Conservation (phyloP, 371 early-diverging fungal species). For the Actinomortierella wolfii region DNA sequence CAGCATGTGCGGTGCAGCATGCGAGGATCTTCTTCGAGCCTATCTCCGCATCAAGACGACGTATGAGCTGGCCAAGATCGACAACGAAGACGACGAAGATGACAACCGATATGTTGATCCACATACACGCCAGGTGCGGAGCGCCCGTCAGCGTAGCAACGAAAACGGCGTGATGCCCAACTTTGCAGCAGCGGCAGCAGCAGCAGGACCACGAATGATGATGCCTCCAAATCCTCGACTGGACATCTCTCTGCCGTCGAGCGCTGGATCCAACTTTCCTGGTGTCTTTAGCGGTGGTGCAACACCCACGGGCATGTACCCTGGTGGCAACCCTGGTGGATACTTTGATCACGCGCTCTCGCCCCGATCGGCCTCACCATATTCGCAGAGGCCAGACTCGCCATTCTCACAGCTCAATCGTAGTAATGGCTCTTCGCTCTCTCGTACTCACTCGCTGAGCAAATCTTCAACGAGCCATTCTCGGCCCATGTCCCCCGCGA, state of each 20-base stretch:
- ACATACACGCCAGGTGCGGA: conserved; percentile 35
- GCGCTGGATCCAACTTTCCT: conserved; percentile 21
- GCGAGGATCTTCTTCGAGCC: conserved; percentile 39
- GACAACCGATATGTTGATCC: conserved; percentile 42
- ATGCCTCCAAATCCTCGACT: conserved; percentile 13
- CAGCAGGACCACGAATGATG: conserved; percentile 1
- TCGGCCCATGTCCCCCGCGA: conserved; percentile 19
- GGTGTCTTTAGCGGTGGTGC: conserved; percentile 9
- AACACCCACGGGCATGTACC: conserved; percentile 13
- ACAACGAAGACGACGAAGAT: conserved; percentile 39
- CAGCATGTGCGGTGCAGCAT: conserved; percentile 39
- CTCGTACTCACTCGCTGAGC: conserved; percentile 24
- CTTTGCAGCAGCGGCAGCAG: conserved; percentile 4
- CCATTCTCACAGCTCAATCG: conserved; percentile 19
- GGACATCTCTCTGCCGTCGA: conserved; percentile 34
- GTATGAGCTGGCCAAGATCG: conserved; percentile 38
- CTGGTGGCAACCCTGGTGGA: conserved; percentile 8
- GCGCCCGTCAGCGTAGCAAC: conserved; percentile 28
- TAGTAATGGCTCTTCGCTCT: conserved; percentile 10
- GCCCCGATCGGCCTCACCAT: conserved; percentile 23
- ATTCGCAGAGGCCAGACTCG: conserved; percentile 7
- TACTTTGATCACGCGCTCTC: conserved; percentile 24
- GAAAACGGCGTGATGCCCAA: conserved; percentile 7
- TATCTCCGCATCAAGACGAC: conserved; percentile 44
- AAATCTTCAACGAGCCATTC: conserved; percentile 11